Evolutionary conservation across 768 basidiomycete genomes (phyloP).

Genomic region (Melanogaster broomeanus): DNA sequence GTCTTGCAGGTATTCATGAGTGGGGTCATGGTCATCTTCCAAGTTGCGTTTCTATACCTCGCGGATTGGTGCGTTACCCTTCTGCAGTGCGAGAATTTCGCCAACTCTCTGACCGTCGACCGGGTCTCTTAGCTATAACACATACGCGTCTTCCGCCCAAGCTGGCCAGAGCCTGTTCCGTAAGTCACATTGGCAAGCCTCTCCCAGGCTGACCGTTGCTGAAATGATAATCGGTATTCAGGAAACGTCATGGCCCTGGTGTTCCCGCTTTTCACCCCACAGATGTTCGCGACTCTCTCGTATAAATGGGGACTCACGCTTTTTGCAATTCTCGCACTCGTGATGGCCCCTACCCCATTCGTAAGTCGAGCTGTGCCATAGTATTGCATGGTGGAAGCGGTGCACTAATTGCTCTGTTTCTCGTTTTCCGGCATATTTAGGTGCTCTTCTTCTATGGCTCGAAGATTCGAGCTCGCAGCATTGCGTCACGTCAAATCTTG

Average conservation of each 20-base stretch:
- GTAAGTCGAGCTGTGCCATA: constrained; percentile 25
- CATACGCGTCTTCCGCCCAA: constrained; percentile 55
- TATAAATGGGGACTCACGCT: constrained; percentile 51
- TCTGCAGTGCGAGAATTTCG: background rate
- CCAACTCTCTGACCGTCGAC: background rate
- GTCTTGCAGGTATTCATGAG: constrained; percentile 41
- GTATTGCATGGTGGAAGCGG: too few relatives aligned
- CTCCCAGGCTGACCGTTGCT: background rate
- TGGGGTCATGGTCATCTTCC: constrained; percentile 43
- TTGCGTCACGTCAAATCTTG: constrained; percentile 21
- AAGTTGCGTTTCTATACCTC: constrained; percentile 48
- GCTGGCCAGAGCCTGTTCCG: constrained; percentile 53
- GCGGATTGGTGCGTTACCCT: constrained; percentile 48
- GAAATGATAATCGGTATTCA: constrained; percentile 10
- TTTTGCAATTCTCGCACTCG: constrained; percentile 39
- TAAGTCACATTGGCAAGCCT: constrained; percentile 22
- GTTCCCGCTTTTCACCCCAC: constrained; percentile 52
- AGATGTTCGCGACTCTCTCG: constrained; percentile 47
- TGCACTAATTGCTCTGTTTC: background rate
- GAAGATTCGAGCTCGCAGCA: constrained; percentile 32
- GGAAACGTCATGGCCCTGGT: constrained; percentile 41
- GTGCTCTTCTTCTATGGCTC: constrained; percentile 34
- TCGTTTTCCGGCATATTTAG: constrained; percentile 11
- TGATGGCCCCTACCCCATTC: constrained; percentile 48
- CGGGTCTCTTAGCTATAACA: constrained; percentile 37